These are phyloP conservation scores for Hyparrhenia diplandra DNA, from an alignment of 176 grass and related monocot species.

Conservation along the genomic window DNA sequence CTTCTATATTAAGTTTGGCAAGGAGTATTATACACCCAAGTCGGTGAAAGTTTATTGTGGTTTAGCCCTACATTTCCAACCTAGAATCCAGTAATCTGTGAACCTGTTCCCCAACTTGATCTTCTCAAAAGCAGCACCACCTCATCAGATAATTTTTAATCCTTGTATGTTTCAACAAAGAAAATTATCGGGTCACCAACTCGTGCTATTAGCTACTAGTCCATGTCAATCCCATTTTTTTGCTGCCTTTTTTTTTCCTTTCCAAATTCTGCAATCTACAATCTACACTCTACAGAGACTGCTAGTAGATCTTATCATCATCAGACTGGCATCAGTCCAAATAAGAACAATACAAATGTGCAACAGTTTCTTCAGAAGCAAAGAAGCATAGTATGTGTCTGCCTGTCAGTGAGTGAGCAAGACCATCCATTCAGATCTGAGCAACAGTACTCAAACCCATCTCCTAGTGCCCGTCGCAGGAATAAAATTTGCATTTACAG, in stretches of 20 bases:
- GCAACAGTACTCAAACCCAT: constrained; percentile 9
- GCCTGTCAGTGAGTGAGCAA: neutral
- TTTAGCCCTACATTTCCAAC: neutral
- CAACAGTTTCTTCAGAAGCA: constrained; percentile 8
- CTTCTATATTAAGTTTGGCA: neutral
- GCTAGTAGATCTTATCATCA: neutral
- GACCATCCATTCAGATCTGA: constrained; percentile 23
- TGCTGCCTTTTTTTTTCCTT: too few relatives aligned
- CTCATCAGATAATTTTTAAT: constrained; percentile 9
- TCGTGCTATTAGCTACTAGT: neutral
- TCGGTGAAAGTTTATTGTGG: neutral
- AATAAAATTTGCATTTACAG: neutral
- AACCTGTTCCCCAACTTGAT: constrained; percentile 25
- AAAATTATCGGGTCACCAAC: neutral
- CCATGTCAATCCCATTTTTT: neutral
- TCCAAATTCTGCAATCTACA: neutral
- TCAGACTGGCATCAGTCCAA: neutral
- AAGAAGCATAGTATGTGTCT: neutral
- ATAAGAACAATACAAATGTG: neutral
- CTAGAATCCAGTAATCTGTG: constrained; percentile 14
- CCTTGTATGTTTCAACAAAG: neutral
- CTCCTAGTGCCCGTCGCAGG: neutral
- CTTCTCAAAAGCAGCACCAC: constrained; percentile 34
- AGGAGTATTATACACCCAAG: neutral
- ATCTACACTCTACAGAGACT: neutral